phyloP scores from a whole-genome alignment of 1,284 basidiomycete species.

The Cyathus pygmaeus region DNA sequence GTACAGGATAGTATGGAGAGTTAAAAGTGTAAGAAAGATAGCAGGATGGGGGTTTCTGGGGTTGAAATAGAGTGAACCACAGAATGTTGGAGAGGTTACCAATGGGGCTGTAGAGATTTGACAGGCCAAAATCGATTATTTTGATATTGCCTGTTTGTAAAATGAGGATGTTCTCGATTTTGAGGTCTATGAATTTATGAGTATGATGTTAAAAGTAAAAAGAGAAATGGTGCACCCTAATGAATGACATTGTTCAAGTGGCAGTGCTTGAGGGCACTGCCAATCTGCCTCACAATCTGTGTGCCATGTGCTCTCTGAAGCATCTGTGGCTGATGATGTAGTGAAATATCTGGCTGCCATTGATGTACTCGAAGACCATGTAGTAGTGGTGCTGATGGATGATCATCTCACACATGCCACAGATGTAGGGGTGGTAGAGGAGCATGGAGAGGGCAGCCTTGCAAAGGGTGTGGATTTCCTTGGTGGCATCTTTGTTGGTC shows the following conservation, averaged over 20 bases:
- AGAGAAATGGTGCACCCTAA: slow-evolving; percentile 62
- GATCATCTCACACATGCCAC: slow-evolving; percentile 99
- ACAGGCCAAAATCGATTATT: slow-evolving; percentile 99
- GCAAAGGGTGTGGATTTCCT: slow-evolving; percentile 95
- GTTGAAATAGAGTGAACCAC: slow-evolving; percentile 98
- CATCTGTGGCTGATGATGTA: slow-evolving; percentile 99
- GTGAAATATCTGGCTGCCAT: slow-evolving; percentile 99
- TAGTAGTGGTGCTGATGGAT: slow-evolving; percentile 97
- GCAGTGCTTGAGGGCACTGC: slow-evolving; percentile 95
- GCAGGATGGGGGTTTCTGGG: too few species aligned
- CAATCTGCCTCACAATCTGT: slow-evolving; percentile 97
- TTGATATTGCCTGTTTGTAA: slow-evolving; percentile 99
- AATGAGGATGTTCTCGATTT: slow-evolving; percentile 99
- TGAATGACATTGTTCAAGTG: slow-evolving; percentile 98
- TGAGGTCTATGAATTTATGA: slow-evolving; percentile 81
- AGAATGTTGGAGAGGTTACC: slow-evolving; percentile 93
- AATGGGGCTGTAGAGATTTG: slow-evolving; percentile 93
- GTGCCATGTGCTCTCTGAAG: slow-evolving; percentile 91
- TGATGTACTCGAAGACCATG: slow-evolving; percentile 99
- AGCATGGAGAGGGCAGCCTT: slow-evolving; percentile 95
- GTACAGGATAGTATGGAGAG: too few species aligned
- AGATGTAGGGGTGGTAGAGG: slow-evolving; percentile 97
- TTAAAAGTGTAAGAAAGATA: too few species aligned
- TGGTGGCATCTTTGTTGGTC: slow-evolving; percentile 91
- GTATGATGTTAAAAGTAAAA: slow-evolving; percentile 4